Evolutionary conservation across 352 stramenopile species (phyloP).

Genomic region (Phytophthora europaea): DNA sequence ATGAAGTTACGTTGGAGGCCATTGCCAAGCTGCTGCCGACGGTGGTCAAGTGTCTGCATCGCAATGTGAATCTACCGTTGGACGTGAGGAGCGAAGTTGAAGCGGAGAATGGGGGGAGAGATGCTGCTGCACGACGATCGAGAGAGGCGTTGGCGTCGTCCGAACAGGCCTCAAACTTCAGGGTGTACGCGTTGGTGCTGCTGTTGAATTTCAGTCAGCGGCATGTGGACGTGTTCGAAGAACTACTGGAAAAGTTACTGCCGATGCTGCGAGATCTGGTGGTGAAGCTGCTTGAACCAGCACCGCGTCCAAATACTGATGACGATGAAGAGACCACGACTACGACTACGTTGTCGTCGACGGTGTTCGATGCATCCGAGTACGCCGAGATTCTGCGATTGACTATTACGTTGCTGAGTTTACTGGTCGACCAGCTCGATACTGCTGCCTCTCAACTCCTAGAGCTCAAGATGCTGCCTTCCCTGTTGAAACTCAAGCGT

Average conservation of each 20-base stretch:
- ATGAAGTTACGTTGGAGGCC: slow-evolving; percentile 50
- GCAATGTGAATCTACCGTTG: slow-evolving; percentile 43
- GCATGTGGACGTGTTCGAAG: slow-evolving; percentile 45
- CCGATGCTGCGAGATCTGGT: slow-evolving; percentile 53
- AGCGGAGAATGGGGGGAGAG: not conserved
- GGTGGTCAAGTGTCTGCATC: slow-evolving; percentile 55
- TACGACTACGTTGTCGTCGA: not conserved
- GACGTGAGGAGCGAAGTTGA: not conserved
- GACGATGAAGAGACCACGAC: slow-evolving; percentile 2
- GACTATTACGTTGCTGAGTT: slow-evolving; percentile 58
- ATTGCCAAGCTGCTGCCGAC: slow-evolving; percentile 55
- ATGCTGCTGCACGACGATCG: slow-evolving; percentile 7
- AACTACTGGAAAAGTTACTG: slow-evolving; percentile 38
- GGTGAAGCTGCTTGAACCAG: slow-evolving; percentile 34
- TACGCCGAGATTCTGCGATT: slow-evolving; percentile 70
- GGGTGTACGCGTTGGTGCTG: slow-evolving; percentile 78
- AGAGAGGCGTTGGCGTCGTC: slow-evolving; percentile 38
- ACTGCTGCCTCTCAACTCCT: slow-evolving; percentile 44
- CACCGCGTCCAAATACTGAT: slow-evolving; percentile 8
- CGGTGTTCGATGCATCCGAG: slow-evolving; percentile 45
- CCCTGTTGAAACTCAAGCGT: slow-evolving; percentile 46
- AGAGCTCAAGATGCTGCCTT: slow-evolving; percentile 48
- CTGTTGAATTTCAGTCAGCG: slow-evolving; percentile 81
- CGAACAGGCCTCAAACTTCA: slow-evolving; percentile 72
- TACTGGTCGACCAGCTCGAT: slow-evolving; percentile 58